These are phyloP conservation scores for Scheffersomyces illinoinensis DNA, from an alignment of 1,139 yeast genomes.

Conservation along the genomic window DNA sequence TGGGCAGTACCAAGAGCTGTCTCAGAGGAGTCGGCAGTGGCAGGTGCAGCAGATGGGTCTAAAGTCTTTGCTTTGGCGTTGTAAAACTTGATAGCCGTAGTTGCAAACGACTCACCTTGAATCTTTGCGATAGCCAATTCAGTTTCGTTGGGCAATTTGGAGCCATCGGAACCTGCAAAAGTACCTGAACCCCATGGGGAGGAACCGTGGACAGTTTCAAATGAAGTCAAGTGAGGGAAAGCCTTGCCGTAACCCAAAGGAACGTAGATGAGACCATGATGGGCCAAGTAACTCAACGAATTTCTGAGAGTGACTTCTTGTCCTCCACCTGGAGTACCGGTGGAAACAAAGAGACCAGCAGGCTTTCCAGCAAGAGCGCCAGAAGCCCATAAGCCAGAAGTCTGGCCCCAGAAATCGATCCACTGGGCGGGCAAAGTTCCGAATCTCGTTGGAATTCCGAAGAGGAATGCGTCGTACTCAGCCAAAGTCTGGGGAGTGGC, in stretches of 20 bases:
- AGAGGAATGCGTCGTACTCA: conserved; percentile 47
- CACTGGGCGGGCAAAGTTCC: conserved; percentile 51
- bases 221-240: conserved; percentile 32
- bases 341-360: conserved; percentile 45
- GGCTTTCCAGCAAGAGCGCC: conserved; percentile 52
- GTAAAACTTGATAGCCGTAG: conserved; percentile 28
- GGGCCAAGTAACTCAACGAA: conserved; percentile 38
- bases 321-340: conserved; percentile 51
- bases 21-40: neutral
- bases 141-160: conserved; percentile 40
- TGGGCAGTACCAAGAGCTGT: neutral
- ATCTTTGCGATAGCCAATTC: conserved; percentile 40
- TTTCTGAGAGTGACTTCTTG: conserved; percentile 46
- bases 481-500: conserved; percentile 39
- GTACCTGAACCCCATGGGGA: conserved; percentile 56
- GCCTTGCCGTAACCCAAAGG: conserved; percentile 49
- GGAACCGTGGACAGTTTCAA: conserved; percentile 46
- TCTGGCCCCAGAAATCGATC: conserved; percentile 42
- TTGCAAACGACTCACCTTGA: conserved; percentile 47
- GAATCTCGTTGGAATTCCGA: conserved; percentile 54
- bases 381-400: conserved; percentile 53
- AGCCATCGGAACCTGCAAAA: conserved; percentile 49
- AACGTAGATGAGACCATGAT: conserved; percentile 52
- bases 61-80: neutral
- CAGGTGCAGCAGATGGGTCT: conserved; percentile 2